A percentile compares a stretch with the other conserved stretches of the same genome.
Evolutionary conservation across 805 yeast species (phyloP).

Genomic region (Lachancea thermotolerans): DNA sequence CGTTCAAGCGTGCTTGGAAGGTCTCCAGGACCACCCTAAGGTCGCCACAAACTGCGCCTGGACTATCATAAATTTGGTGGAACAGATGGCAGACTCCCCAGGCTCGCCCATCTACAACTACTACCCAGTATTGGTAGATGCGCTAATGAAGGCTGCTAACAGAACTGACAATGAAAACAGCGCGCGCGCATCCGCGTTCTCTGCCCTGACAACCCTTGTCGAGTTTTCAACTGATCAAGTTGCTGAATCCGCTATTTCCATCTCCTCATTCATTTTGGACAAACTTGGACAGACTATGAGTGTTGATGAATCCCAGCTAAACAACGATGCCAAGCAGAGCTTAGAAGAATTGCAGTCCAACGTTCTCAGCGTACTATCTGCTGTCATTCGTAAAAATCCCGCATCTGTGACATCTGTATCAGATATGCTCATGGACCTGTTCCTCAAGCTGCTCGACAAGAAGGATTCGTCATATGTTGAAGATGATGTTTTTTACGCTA

Average conservation of each 20-base stretch:
- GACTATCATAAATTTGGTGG: constrained; percentile 88
- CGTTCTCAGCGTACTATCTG: constrained; percentile 68
- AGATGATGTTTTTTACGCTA: constrained; percentile 89
- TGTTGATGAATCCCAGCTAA: constrained; percentile 50
- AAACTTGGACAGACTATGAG: constrained; percentile 66
- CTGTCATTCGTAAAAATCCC: constrained; percentile 76
- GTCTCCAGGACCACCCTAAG: constrained; percentile 87
- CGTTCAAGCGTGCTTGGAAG: constrained; percentile 64
- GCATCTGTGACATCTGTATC: constrained; percentile 58
- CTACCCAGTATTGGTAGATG: constrained; percentile 62
- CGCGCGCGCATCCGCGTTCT: constrained; percentile 93
- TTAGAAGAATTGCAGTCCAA: constrained; percentile 87
- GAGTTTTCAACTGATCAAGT: constrained; percentile 66
- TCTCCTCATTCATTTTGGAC: constrained; percentile 67
- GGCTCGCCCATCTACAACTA: constrained; percentile 68
- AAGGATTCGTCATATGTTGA: constrained; percentile 67
- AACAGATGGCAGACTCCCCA: constrained; percentile 51
- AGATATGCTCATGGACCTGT: constrained; percentile 78
- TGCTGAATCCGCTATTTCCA: constrained; percentile 56
- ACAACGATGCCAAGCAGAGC: constrained; percentile 65
- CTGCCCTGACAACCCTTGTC: constrained; percentile 80
- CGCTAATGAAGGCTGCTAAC: constrained; percentile 60
- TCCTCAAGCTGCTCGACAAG: constrained; percentile 61
- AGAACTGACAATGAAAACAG: constrained; percentile 77
- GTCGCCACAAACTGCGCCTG: constrained; percentile 97